Percentiles rank a stretch among this genome's conserved stretches.
These are phyloP conservation scores for Xylaria longipes DNA, from an alignment of 495 filamentous ascomycete species.

Conservation along the genomic window DNA sequence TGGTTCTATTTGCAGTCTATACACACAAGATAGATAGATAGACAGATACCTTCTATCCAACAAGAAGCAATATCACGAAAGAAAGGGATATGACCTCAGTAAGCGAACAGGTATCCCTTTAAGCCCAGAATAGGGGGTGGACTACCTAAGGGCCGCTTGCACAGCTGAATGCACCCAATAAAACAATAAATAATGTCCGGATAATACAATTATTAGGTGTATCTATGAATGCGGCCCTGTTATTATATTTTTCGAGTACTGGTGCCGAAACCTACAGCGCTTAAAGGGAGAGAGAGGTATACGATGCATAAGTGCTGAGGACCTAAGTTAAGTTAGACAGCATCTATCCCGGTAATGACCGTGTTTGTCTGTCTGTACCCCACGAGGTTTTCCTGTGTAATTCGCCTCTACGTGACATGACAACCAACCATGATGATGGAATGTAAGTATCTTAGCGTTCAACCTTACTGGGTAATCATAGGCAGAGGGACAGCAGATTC, in stretches of 20 bases:
- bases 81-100: neutral
- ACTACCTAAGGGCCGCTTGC: too few species aligned
- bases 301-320: neutral
- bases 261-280: too few species aligned
- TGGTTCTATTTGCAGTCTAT: neutral
- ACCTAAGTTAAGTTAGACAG: neutral
- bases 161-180: too few species aligned
- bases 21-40: neutral
- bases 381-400: neutral
- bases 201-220: too few species aligned
- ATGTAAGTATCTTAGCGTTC: neutral
- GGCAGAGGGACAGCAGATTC: neutral
- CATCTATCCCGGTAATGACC: neutral
- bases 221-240: too few species aligned
- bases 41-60: neutral
- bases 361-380: neutral
- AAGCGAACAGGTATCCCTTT: neutral
- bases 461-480: too few species aligned
- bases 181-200: too few species aligned
- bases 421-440: neutral
- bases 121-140: too few species aligned
- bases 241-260: too few species aligned
- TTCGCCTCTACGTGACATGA: neutral
- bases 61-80: neutral
- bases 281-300: neutral